Evolutionary conservation across 495 filamentous ascomycete species (phyloP), one percentile per base, ranked within the genome.

Genomic region (Aspergillus cavernicola): DNA sequence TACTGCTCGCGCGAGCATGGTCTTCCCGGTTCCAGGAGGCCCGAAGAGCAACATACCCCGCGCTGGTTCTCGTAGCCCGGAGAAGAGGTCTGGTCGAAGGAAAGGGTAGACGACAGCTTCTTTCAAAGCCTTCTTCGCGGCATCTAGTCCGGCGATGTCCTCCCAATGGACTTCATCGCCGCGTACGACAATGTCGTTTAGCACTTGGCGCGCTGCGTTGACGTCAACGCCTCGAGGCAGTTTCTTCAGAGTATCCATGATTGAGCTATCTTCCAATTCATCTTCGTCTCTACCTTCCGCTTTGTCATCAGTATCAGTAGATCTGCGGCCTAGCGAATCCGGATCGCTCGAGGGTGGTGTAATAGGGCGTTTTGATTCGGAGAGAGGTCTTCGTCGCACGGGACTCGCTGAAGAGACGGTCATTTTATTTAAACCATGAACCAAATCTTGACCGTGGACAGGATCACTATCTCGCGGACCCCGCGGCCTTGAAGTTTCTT

Each of bases 31-130:
- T 9, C 93, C 93, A 0, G 93, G 93, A 11, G 93, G 93, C 1
- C 93, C 93, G 63, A 99, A 99, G 4, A 99, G 81, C 2, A 99
- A 76, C 90, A 99, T 96, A 1, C 93, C 93, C 37, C 91, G 78
- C 11, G 92, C 93, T 9, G 93, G 93, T 64, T 99, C 93, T 4
- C 93, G 86, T 4, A 99, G 78, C 1, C 93, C 93, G 75, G 90
- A 89, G 69, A 99, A 99, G 10, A 99, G 74, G 66, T 99, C 93
- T 3, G 93, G 93, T 6, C 93, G 87, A 6, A 97, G 79, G 70
- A 99, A 97, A 12, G 93, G 93, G 62, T 99, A 99, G 24, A 99
- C 92, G 7, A 97, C 93, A 2, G 91, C 88, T 70, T 99, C 93
- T 67, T 96, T 96, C 37, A 99, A 74, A 0, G 93, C 91, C 45